Conservation (phyloP, 2,329 filamentous ascomycete species). For the Colletotrichum falcatum region DNA sequence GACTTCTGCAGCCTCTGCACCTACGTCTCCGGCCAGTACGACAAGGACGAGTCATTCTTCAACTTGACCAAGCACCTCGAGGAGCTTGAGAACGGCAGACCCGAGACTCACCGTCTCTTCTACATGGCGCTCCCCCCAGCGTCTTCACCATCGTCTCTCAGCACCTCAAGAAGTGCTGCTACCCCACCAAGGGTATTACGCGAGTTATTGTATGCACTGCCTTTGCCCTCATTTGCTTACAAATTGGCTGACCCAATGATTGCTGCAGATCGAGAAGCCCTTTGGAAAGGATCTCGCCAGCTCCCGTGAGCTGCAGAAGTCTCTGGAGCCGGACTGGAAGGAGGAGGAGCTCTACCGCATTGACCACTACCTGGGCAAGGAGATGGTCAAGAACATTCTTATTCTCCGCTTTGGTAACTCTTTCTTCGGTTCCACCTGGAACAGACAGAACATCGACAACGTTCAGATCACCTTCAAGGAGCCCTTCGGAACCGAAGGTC, state of each 20-base stretch:
- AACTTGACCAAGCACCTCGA: conserved; percentile 87
- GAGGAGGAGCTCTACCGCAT: conserved; percentile 99
- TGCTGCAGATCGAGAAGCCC: conserved; percentile 90
- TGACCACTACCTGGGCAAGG: conserved; percentile 99
- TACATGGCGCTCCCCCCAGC: conserved; percentile 99
- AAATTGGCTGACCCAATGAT: conserved; percentile 15
- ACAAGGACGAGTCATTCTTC: conserved; percentile 94
- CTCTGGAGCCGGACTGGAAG: conserved; percentile 96
- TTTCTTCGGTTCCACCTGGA: conserved; percentile 98
- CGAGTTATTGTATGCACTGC: conserved; percentile 83
- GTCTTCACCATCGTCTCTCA: conserved; percentile 98
- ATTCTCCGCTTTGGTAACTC: conserved; percentile 98
- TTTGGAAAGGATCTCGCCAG: conserved; percentile 97
- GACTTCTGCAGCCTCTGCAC: conserved; percentile 90
- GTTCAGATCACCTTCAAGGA: conserved; percentile 99
- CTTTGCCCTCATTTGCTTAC: neutral
- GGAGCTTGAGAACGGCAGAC: conserved; percentile 83
- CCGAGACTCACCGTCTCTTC: conserved; percentile 92
- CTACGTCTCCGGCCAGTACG: conserved; percentile 97
- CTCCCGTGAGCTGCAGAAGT: conserved; percentile 94
- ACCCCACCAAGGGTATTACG: conserved; percentile 89
- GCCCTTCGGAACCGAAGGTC: conserved; percentile 97
- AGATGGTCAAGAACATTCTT: conserved; percentile 99
- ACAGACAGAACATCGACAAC: conserved; percentile 99
- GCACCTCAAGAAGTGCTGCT: conserved; percentile 97